These are phyloP conservation scores for Linum trigynum DNA, from an alignment of 345 rosid genomes.

Conservation along the genomic window DNA sequence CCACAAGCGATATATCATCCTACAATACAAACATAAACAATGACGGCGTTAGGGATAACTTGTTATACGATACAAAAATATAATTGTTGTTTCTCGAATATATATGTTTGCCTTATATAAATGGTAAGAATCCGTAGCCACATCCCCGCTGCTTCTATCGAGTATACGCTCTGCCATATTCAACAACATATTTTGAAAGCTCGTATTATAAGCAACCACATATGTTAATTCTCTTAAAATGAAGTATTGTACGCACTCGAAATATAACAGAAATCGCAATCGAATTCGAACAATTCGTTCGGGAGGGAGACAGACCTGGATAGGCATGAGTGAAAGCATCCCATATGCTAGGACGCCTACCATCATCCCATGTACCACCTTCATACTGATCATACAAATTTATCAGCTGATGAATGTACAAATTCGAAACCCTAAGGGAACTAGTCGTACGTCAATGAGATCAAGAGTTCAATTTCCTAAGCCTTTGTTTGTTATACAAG, in stretches of 20 bases:
- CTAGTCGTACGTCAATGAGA: background rate
- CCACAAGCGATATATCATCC: background rate
- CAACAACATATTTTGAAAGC: background rate
- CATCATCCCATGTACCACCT: background rate
- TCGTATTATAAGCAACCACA: background rate
- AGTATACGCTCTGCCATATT: background rate
- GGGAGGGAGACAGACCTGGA: background rate
- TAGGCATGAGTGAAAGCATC: background rate
- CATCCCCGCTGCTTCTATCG: background rate
- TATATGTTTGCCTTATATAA: background rate
- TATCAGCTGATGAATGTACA: too few relatives aligned
- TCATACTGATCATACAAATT: background rate
- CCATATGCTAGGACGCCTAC: background rate
- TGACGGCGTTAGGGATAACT: too few relatives aligned
- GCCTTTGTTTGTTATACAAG: too few relatives aligned
- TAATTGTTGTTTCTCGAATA: background rate
- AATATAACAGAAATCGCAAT: too few relatives aligned
- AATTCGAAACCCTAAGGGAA: background rate
- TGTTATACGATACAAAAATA: background rate
- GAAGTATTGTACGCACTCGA: background rate
- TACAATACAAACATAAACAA: background rate
- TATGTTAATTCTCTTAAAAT: too few relatives aligned
- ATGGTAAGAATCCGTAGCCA: background rate
- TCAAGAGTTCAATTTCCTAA: background rate
- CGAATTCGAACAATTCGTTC: too few relatives aligned